Percentiles rank a stretch among this genome's conserved stretches.
phyloP scores from a whole-genome alignment of 202 grass and related monocot genomes.

The Eragrostis tef region DNA sequence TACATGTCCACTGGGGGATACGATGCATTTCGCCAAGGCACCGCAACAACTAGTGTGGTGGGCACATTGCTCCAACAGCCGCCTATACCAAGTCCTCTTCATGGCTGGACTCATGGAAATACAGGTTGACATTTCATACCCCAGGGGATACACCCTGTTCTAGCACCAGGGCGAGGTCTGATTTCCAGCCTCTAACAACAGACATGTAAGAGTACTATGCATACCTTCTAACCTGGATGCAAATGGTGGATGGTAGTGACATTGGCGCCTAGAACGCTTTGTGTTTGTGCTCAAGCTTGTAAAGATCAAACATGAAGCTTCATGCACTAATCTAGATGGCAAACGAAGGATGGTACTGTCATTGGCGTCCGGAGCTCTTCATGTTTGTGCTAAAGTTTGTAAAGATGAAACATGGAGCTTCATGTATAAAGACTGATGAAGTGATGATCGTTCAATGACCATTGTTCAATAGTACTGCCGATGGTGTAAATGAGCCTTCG shows the following conservation, averaged over 20 bases:
- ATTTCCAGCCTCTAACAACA: conserved; percentile 48
- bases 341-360: conserved; percentile 34
- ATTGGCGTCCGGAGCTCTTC: conserved; percentile 20
- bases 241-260: conserved; percentile 42
- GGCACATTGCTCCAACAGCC: conserved; percentile 27
- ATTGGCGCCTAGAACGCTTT: conserved; percentile 32
- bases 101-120: conserved; percentile 42
- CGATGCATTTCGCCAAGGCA: conserved; percentile 33
- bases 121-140: conserved; percentile 48
- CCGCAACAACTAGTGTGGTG: conserved; percentile 25
- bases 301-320: conserved; percentile 45
- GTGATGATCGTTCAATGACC: conserved; percentile 24
- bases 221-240: conserved; percentile 56
- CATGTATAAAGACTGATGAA: conserved; percentile 41
- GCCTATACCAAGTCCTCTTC: not conserved
- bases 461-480: not conserved
- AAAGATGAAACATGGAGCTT: conserved; percentile 47
- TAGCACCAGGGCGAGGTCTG: conserved; percentile 19
- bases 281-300: conserved; percentile 49
- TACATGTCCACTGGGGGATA: conserved; percentile 49
- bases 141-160: conserved; percentile 49
- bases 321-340: conserved; percentile 50
- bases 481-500: not conserved
- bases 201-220: conserved; percentile 39
- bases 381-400: conserved; percentile 47